Evolutionary conservation across 805 yeast species (phyloP), one percentile per base, ranked within the genome.

Genomic region (Starmerella tilneyi): DNA sequence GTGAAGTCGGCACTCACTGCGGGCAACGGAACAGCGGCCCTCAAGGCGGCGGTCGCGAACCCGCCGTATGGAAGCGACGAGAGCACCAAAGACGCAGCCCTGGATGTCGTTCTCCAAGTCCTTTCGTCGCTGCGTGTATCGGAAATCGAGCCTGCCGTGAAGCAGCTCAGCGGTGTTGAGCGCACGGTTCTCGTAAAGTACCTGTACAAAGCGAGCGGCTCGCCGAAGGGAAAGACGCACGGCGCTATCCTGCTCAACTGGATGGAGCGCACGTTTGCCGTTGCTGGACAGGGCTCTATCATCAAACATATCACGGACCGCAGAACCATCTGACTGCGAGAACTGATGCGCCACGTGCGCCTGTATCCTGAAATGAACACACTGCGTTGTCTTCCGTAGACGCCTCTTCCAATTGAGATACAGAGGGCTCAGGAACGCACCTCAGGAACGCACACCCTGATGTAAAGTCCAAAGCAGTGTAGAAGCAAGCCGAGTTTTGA

Each of bases 201-300:
- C 61, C 68, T 92, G 44, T 92, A 88, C 65, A 81, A 79, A 58
- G 85, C 85, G 24, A 85, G 92, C 94, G 68, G 78, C 36, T 66
- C 79, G 9, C 73, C 79, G 24, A 78, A 58, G 42, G 63, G 66
- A 23, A 65, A 64, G 45, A 88, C 92, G 9, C 85, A 80, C 52
- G 94, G 96, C 16, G 94, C 94, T 38, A 71, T 80, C 38, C 63
- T 92, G 55, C 74, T 92, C 56, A 76, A 81, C 26, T 92, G 98
- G 98, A 84, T 81, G 60, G 96, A 89, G 55, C 86, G 85, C 65
- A 75, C 89, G 16, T 79, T 84, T 29, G 94, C 81, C 50, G 67
- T 75, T 17, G 76, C 88, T 13, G 97, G 97, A 16, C 79, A 81
- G 59, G 95, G 94, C 11, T 83, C 94, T 34, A 79, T 92, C 55